Evolutionary conservation across 148 eudicot species (phyloP).

Genomic region (Rhododendron ovatum): DNA sequence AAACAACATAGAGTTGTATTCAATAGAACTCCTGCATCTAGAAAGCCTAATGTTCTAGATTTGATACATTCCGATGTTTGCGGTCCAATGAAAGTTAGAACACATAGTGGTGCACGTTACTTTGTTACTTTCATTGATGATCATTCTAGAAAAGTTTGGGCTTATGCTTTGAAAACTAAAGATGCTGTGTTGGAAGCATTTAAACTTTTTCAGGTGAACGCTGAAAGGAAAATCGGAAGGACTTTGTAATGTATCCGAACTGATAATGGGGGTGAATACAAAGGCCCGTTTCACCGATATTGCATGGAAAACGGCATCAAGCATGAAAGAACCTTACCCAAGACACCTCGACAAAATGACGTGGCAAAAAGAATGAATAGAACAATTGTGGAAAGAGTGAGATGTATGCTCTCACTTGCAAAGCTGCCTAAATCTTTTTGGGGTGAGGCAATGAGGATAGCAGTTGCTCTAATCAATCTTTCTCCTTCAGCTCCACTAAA

Average conservation of each 20-base stretch:
- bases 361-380: too few species aligned
- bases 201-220: too few species aligned
- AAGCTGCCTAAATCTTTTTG: too few species aligned
- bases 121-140: not conserved
- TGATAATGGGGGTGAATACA: not conserved
- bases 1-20: not conserved
- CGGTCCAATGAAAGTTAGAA: not conserved
- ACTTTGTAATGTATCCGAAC: not conserved
- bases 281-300: not conserved
- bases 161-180: too few species aligned
- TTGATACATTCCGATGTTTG: too few species aligned
- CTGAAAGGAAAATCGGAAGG: not conserved
- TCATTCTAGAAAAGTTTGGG: not conserved
- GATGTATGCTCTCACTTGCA: too few species aligned
- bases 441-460: too few species aligned
- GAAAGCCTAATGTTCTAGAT: not conserved
- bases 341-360: too few species aligned
- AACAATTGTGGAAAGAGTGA: too few species aligned
- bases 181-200: too few species aligned
- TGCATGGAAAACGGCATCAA: not conserved
- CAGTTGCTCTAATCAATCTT: too few species aligned
- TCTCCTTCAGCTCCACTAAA: not conserved
- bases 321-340: too few species aligned
- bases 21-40: not conserved
- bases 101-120: not conserved